Percentiles rank a stretch among this genome's conserved stretches.
Evolutionary conservation across 352 stramenopile genomes (phyloP).

Genomic region (Peronospora tabacina): DNA sequence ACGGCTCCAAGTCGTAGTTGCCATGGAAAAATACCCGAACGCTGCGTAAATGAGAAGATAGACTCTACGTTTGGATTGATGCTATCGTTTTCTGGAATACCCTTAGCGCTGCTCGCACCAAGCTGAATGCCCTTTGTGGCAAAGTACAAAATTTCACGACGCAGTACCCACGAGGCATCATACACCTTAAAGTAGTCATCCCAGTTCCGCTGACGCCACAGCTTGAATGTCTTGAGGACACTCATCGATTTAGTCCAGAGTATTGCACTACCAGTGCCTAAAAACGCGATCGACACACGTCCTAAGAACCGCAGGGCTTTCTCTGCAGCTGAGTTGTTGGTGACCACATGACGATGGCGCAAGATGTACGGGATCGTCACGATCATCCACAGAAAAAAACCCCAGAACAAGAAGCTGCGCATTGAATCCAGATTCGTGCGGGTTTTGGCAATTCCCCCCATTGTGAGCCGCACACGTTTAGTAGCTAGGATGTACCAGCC

Average conservation of each 20-base stretch:
- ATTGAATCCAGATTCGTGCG: constrained; percentile 73
- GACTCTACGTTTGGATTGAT: constrained; percentile 34
- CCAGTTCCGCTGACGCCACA: constrained; percentile 78
- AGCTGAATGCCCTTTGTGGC: constrained; percentile 75
- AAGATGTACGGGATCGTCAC: constrained; percentile 66
- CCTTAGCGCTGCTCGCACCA: constrained; percentile 30
- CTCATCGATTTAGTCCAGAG: constrained; percentile 65
- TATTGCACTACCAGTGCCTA: constrained; percentile 55
- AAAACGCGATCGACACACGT: constrained; percentile 53
- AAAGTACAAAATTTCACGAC: constrained; percentile 78
- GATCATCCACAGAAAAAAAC: constrained; percentile 59
- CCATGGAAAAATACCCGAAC: constrained; percentile 61
- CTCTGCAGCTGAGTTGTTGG: constrained; percentile 42
- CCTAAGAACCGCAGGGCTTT: constrained; percentile 63
- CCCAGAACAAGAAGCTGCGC: constrained; percentile 68
- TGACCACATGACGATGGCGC: constrained; percentile 45
- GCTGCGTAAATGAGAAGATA: constrained; percentile 62
- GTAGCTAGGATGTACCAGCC: constrained; percentile 66
- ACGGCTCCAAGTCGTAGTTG: constrained; percentile 41
- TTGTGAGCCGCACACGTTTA: constrained; percentile 57
- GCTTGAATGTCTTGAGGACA: constrained; percentile 48
- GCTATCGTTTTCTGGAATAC: constrained; percentile 28
- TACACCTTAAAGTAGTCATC: constrained; percentile 84
- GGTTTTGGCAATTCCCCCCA: constrained; percentile 34
- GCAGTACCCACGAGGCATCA: constrained; percentile 76